Evolutionary conservation across 805 yeast genomes (phyloP).

Genomic region (Metschnikowia lunata): DNA sequence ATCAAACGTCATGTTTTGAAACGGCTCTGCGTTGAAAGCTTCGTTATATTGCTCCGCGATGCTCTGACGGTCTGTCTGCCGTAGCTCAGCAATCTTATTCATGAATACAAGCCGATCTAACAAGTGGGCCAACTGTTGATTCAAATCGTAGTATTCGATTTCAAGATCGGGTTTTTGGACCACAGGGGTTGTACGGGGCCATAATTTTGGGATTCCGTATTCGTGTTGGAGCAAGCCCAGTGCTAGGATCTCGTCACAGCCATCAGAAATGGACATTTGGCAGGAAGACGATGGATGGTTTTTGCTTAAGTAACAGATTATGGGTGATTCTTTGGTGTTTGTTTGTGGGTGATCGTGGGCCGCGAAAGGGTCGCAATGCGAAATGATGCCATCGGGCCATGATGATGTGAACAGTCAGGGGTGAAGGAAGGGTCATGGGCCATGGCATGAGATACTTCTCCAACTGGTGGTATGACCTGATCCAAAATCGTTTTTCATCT

Average conservation of each 20-base stretch:
- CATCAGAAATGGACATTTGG: constrained; percentile 9
- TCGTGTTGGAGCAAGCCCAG: constrained; percentile 25
- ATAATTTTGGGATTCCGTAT: constrained; percentile 30
- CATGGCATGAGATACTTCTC: too few relatives aligned
- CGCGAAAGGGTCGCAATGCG: too few relatives aligned
- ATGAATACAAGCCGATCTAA: constrained; percentile 28
- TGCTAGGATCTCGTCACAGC: constrained; percentile 23
- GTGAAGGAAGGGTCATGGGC: too few relatives aligned
- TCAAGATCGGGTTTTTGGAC: constrained; percentile 19
- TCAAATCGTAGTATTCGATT: constrained; percentile 22
- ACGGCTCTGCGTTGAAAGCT: constrained; percentile 4
- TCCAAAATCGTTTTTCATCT: too few relatives aligned
- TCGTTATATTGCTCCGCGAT: constrained; percentile 17
- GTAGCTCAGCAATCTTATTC: constrained; percentile 22
- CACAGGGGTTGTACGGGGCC: constrained; percentile 10
- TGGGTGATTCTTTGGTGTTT: too few relatives aligned
- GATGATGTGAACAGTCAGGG: too few relatives aligned
- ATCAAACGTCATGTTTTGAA: constrained; percentile 8
- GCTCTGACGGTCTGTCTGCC: constrained; percentile 9
- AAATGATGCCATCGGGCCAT: too few relatives aligned
- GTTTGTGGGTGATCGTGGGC: too few relatives aligned
- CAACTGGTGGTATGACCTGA: too few relatives aligned
- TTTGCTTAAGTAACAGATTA: too few relatives aligned
- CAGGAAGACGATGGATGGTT: too few relatives aligned
- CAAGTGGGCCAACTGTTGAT: constrained; percentile 21